Evolutionary conservation across 208 protist genomes (phyloP), one percentile per base, ranked within the genome.

Genomic region (Acanthamoeba royreba): DNA sequence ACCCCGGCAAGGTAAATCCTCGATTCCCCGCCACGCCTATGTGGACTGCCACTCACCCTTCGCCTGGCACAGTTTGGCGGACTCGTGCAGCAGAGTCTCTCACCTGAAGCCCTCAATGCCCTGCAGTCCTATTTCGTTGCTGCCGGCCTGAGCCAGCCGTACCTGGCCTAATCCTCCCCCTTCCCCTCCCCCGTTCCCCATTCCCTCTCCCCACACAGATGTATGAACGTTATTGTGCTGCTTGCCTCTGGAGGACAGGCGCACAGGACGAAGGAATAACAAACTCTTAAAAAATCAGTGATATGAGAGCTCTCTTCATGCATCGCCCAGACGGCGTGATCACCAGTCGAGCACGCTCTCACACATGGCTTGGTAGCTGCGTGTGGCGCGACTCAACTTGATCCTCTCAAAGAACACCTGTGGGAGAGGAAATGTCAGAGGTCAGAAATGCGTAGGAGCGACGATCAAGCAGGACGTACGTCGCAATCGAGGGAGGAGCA

Each of bases 1-100:
- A 89, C 53, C 81, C 81, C 22, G 81, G 81, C 81, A 89, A 89
- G 81, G 81, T 89, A 53, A 40, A 13, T 17, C n/a, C n/a, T n/a
- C n/a, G n/a, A n/a, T n/a, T n/a, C n/a, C n/a, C n/a, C n/a, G n/a
- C n/a, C n/a, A n/a, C n/a, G n/a, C n/a, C n/a, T n/a, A n/a, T n/a
- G n/a, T n/a, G n/a, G n/a, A n/a, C n/a, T n/a, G n/a, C n/a, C n/a
- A 40, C 3, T 17, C 7, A 28, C 38, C 46, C 45, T 53, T 4
- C 42, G 33, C 46, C 15, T 35, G 38, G 35, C n/a, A 11, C 45
- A 53, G 81, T 89, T 89, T 31, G 49, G 53, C 17, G 45, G 15
- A 33, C 19, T 89, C 4, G 31, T 89, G 45, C 46, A 89, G 49
- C 81, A 89, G 81, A 69, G 53, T 40, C 45, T 89, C 19, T 1